These are phyloP conservation scores for Fusarium liriodendri DNA, from an alignment of 2,329 filamentous ascomycete genomes.

Conservation along the genomic window DNA sequence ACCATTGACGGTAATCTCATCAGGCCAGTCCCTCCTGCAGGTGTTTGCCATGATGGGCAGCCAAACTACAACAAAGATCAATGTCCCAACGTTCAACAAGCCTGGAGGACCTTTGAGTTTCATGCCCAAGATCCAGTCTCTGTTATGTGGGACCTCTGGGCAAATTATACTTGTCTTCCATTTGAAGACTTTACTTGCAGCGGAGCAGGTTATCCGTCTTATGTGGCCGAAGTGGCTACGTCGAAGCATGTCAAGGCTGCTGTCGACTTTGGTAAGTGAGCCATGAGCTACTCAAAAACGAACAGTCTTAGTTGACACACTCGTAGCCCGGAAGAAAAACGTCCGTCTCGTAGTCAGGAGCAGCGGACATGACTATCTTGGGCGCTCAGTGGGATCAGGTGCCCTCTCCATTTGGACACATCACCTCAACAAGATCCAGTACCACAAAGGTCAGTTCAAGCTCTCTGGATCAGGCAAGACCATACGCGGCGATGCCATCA, in stretches of 20 bases:
- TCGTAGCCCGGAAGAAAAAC: slow-evolving; percentile 50
- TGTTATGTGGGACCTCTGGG: slow-evolving; percentile 50
- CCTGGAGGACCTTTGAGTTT: slow-evolving; percentile 21
- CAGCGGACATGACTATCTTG: slow-evolving; percentile 55
- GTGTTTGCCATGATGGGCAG: slow-evolving; percentile 8
- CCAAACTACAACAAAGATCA: slow-evolving; percentile 7
- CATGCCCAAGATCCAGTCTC: slow-evolving; percentile 25
- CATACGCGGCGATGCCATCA: slow-evolving; percentile 62
- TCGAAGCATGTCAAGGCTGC: slow-evolving; percentile 35
- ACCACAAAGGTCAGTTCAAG: slow-evolving; percentile 52
- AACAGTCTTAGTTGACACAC: slow-evolving; percentile 21
- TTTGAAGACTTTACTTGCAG: slow-evolving; percentile 47
- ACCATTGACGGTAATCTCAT: slow-evolving; percentile 5
- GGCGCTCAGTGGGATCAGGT: slow-evolving; percentile 57
- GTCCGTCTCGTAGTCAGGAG: slow-evolving; percentile 54
- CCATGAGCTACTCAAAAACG: neutral
- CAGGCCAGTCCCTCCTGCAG: neutral
- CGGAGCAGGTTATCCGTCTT: slow-evolving; percentile 37
- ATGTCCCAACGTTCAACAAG: slow-evolving; percentile 8
- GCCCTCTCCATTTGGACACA: slow-evolving; percentile 65
- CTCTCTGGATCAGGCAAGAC: slow-evolving; percentile 52
- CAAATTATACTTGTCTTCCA: slow-evolving; percentile 60
- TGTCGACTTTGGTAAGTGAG: slow-evolving; percentile 17
- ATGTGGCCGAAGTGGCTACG: slow-evolving; percentile 39
- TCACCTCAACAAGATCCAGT: slow-evolving; percentile 53